Evolutionary conservation across 106 monocot species (phyloP), one percentile per base, ranked within the genome.

Genomic region (Dendrobium chrysotoxum): DNA sequence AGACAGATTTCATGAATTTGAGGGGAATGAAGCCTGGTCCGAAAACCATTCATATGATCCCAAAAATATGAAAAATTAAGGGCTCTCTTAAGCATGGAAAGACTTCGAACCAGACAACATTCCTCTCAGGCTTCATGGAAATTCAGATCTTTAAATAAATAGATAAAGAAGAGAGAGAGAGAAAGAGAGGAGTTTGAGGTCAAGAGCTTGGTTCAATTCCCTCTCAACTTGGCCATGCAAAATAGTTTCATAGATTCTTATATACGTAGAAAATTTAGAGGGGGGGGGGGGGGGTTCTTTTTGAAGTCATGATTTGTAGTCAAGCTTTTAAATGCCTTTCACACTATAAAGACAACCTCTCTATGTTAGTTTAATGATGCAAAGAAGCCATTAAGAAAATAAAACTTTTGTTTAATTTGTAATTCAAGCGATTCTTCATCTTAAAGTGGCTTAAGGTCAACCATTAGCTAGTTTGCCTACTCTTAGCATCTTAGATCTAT

Each of bases 101-200:
- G 84, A 28, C 80, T 88, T 88, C 91, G 82, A 83, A 75, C 91
- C 88, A 84, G 88, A 86, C 88, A 42, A 77, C 91, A 88, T 82
- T 84, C 88, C 88, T 80, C 88, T 84, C 86, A 82, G 17, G 85
- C 80, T 26, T 76, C 79, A 81, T 81, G 78, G 72, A 73, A 28
- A 61, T 20, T 35, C 16, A 58, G 1, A 70, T 70, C 73, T 40
- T 47, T 47, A 47, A 47, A 50, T 50, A 50, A 50, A 50, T 50
- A 50, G 11, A 50, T 50, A 13, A 50, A 50, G 16, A 50, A 50
- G 11, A 13, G 16, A 46, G 16, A 25, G 44, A 72, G 57, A 79
- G 78, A 64, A 41, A 67, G 35, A n/a, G 75, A 75, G 66, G 86
- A 79, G 40, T n/a, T 26, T 23, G 42, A 21, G 6, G 16, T 35